Evolutionary conservation across 768 basidiomycete species (phyloP), one percentile per base, ranked within the genome.

Genomic region (Pleurotus giganteus): DNA sequence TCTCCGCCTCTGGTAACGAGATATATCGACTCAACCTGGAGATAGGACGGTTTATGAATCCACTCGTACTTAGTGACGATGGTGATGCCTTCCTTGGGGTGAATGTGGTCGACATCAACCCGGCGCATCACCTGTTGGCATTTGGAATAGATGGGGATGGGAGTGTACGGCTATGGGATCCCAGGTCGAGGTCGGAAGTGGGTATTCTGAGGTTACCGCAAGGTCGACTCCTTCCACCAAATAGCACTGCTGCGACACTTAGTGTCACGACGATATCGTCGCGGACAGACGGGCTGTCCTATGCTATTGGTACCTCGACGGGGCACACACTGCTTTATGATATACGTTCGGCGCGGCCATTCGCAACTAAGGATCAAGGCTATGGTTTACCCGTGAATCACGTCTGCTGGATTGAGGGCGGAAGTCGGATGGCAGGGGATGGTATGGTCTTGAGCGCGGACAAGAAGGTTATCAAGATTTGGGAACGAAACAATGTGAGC

Each of bases 321-420:
- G 97, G 97, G 0, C 94, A 98, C 65, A 94, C 93, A 0, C 72
- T 98, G 3, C 76, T 99, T 12, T 99, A 98, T 67, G 97, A 99
- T 66, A 83, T 99, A 62, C 88, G 97, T 42, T 85, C 90, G 7
- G 80, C 86, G 4, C 80, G 79, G 34, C 87, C 92, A 21, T 94
- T 89, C 61, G 94, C 92, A 1, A 66, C 85, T 57, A 98, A 99
- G 65, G 97, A 99, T 65, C 97, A 98, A 71, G 97, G 97, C 0
- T 98, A 98, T 61, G 96, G 96, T 1, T 71, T 98, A 42, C 89
- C 95, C 0, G 77, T 99, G 28, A 89, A 89, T 67, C 86, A 78
- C 47, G 82, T 98, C 2, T 68, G 78, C 13, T 99, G 97, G 97
- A 83, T 98, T 17, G 91, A 95, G 63, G 91, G 91, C 31, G 91